Percentiles rank a stretch among this genome's conserved stretches.
Evolutionary conservation across 139 green algal species (phyloP).

Genomic region (Limnomonas spitsbergensis): DNA sequence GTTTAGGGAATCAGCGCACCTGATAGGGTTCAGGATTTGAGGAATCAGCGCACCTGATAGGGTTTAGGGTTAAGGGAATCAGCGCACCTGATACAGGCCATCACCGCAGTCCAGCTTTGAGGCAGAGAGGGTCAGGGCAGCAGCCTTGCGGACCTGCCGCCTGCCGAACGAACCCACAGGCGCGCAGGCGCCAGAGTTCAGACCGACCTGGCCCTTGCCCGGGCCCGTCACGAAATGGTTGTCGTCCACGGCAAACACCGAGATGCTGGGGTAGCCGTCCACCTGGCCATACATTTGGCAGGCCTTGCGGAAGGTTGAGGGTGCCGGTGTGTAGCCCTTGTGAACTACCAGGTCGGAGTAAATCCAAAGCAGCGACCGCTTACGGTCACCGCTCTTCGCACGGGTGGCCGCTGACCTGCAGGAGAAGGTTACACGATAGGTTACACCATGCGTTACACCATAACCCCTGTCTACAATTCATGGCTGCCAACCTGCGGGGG

Average conservation of each 20-base stretch:
- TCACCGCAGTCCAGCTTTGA: too few relatives aligned
- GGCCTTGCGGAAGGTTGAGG: not conserved
- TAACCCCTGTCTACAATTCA: too few relatives aligned
- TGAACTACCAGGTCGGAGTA: not conserved
- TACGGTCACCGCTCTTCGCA: not conserved
- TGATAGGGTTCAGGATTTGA: too few relatives aligned
- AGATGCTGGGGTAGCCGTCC: not conserved
- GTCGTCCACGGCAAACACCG: not conserved
- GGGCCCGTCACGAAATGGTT: not conserved
- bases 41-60: too few relatives aligned
- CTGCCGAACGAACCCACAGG: too few relatives aligned
- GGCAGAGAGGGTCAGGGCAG: too few relatives aligned
- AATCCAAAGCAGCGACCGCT: not conserved
- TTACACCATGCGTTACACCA: too few relatives aligned
- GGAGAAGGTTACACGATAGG: not conserved
- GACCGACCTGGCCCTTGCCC: not conserved
- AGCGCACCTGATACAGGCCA: too few relatives aligned
- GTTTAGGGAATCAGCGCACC: too few relatives aligned
- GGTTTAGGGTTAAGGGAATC: too few relatives aligned
- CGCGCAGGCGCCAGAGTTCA: not conserved
- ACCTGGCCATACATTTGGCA: not conserved
- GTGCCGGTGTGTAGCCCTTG: not conserved
- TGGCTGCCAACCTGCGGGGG: too few relatives aligned
- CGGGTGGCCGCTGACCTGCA: not conserved
- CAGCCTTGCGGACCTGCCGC: too few relatives aligned